These are phyloP conservation scores for Periconia macrospinosa DNA, from an alignment of 2,329 filamentous ascomycete species.

Conservation along the genomic window DNA sequence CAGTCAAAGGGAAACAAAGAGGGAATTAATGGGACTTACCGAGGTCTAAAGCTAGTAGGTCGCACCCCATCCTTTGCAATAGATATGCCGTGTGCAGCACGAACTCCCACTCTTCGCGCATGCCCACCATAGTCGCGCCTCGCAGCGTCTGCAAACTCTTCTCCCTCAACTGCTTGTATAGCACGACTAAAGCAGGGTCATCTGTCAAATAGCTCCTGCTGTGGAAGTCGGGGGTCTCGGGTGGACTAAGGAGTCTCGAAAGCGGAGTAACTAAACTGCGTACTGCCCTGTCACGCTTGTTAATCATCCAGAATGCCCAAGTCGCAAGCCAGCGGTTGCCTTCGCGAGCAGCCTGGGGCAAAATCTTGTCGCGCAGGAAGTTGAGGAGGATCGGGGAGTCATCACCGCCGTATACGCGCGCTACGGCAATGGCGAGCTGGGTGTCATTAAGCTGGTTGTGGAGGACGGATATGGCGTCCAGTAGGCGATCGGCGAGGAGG, in stretches of 20 bases:
- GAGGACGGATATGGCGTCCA: slow-evolving; percentile 84
- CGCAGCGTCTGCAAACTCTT: slow-evolving; percentile 80
- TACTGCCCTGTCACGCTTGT: slow-evolving; percentile 79
- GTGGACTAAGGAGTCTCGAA: slow-evolving; percentile 70
- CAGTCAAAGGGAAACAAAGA: neutral
- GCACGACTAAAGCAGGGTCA: slow-evolving; percentile 82
- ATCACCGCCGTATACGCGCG: slow-evolving; percentile 86
- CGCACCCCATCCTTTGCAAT: slow-evolving; percentile 91
- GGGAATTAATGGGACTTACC: slow-evolving; percentile 51
- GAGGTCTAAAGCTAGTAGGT: slow-evolving; percentile 82
- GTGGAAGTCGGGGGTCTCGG: slow-evolving; percentile 68
- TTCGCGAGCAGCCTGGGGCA: slow-evolving; percentile 74
- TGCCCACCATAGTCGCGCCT: slow-evolving; percentile 79
- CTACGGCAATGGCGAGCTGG: slow-evolving; percentile 85
- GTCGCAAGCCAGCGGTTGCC: slow-evolving; percentile 93
- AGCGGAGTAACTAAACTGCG: slow-evolving; percentile 81
- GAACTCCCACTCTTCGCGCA: slow-evolving; percentile 83
- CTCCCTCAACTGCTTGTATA: slow-evolving; percentile 84
- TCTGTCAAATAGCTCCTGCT: slow-evolving; percentile 84
- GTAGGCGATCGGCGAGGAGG: slow-evolving; percentile 79
- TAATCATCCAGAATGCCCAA: slow-evolving; percentile 94
- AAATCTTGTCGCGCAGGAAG: slow-evolving; percentile 77
- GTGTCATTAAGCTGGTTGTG: slow-evolving; percentile 84
- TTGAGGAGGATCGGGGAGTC: slow-evolving; percentile 71
- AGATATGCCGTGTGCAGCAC: slow-evolving; percentile 81